phyloP scores from a whole-genome alignment of 1,284 basidiomycete genomes.

The Phaffia rhodozyma region DNA sequence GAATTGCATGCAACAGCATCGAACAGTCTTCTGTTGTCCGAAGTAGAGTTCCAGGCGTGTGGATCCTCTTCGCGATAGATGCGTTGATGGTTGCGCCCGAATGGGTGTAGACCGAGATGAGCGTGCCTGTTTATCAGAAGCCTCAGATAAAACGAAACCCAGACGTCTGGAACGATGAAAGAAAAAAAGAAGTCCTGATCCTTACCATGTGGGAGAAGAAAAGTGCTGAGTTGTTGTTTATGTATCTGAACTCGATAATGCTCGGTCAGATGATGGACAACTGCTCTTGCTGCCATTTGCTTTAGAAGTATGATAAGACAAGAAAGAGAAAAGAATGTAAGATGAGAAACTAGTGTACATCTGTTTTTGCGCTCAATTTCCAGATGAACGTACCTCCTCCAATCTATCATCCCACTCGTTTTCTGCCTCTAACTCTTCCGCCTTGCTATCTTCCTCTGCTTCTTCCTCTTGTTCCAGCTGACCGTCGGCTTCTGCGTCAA shows the following conservation, averaged over 20 bases:
- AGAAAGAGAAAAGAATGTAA: too few species aligned
- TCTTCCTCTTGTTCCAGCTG: not conserved
- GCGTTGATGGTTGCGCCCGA: constrained; percentile 11
- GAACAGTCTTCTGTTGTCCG: constrained; percentile 19
- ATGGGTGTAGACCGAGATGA: constrained; percentile 20
- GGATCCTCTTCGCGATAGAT: constrained; percentile 13
- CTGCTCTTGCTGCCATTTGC: constrained; percentile 14
- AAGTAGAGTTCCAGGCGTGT: constrained; percentile 18
- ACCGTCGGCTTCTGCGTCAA: too few species aligned
- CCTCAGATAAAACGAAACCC: not conserved
- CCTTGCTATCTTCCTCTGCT: not conserved
- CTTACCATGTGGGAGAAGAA: constrained; percentile 1
- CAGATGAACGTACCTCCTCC: too few species aligned
- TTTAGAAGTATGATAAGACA: not conserved
- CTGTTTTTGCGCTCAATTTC: too few species aligned
- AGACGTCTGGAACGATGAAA: not conserved
- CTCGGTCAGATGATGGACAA: constrained; percentile 11
- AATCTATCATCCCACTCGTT: not conserved
- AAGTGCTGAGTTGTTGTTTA: constrained; percentile 8
- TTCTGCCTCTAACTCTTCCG: not conserved
- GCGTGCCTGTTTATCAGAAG: constrained; percentile 9
- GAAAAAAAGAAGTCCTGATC: not conserved
- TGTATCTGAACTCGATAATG: constrained; percentile 8
- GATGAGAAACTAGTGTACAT: too few species aligned
- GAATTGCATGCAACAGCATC: constrained; percentile 21